Base-by-base conservation (phyloP, 2,329 filamentous ascomycete species). In the Pestalotiopsis sp. region DNA sequence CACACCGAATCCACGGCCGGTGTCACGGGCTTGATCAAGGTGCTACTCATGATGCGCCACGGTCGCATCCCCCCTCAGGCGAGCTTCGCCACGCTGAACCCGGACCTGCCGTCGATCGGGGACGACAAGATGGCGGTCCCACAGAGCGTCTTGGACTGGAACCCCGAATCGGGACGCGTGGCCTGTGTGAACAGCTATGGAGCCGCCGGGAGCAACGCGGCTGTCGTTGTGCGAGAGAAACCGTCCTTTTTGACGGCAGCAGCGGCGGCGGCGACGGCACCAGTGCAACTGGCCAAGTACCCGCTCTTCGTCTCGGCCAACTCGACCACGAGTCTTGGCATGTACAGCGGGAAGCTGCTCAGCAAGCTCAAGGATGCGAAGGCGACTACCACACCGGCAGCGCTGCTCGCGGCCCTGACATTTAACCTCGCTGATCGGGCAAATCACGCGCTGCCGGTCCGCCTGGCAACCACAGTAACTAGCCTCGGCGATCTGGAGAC, bases 1-100 rank as follows among this genome's bases (percentile, higher is more conserved):
- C 74, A 75, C 45, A 38, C 66, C 1, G 74, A 74, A 40, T 65
- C 68, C 1, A 57, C 73, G 2, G 70, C 73, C 1, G 74, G 74
- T 0, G 68, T 73, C 0, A 70, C 69, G 0, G 68, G 67, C 3
- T n/a, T 75, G 6, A 69, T 74, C 14, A 75, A 75, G 45, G 31
- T 66, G 2, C 45, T 75, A 1, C 59, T 74, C 2, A 73, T 73
- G 72, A 68, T 75, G 49, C 31, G 70, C 6, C 45, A 68, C 1
- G 25, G 68, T 4, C 12, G 45, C 1, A 68, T 73, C 3, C 67
- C 72, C 1, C 45, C 66, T 2, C 74, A 74, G n/a, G 71, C 73
- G 1, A 68, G 68, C 1, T 20, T 45, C 52, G 5, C 66, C 59
- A 31, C 40, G 59, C 12, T 66, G 57, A 69, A 69, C 31, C 68